Conservation (phyloP, 1,139 yeast species). For the Yamadazyma friedrichii region DNA sequence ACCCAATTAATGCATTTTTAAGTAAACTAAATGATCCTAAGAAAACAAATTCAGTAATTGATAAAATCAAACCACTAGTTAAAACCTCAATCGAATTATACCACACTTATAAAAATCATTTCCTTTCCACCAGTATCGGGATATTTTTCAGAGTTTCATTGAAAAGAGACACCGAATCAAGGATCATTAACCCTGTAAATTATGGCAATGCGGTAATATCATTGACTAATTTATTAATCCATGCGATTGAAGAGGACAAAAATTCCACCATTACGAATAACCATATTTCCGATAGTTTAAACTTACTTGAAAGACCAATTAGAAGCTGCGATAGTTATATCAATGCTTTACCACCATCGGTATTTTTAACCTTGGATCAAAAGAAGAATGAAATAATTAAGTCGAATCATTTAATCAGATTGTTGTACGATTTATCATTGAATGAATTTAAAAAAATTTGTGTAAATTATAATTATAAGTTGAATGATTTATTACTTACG, state of each 20-base stretch:
- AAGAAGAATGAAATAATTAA: constrained; percentile 17
- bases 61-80: constrained; percentile 8
- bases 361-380: constrained; percentile 35
- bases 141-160: constrained; percentile 47
- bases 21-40: constrained; percentile 3
- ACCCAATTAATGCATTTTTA: constrained; percentile 8
- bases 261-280: constrained; percentile 50
- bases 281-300: constrained; percentile 56
- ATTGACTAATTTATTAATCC: constrained; percentile 54
- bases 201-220: constrained; percentile 67
- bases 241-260: constrained; percentile 64
- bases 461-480: constrained; percentile 56
- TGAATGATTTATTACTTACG: constrained; percentile 62
- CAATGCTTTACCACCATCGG: constrained; percentile 45
- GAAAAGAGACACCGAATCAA: constrained; percentile 55
- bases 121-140: constrained; percentile 38
- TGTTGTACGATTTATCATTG: constrained; percentile 62
- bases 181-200: constrained; percentile 57
- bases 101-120: constrained; percentile 16
- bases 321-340: constrained; percentile 39
- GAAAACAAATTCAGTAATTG: constrained; percentile 5
- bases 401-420: constrained; percentile 44
- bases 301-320: constrained; percentile 59
- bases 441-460: constrained; percentile 64
- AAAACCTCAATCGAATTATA: constrained; percentile 9